These are phyloP conservation scores for Malassezia cuniculi DNA, from an alignment of 1,284 basidiomycete species.

Conservation along the genomic window DNA sequence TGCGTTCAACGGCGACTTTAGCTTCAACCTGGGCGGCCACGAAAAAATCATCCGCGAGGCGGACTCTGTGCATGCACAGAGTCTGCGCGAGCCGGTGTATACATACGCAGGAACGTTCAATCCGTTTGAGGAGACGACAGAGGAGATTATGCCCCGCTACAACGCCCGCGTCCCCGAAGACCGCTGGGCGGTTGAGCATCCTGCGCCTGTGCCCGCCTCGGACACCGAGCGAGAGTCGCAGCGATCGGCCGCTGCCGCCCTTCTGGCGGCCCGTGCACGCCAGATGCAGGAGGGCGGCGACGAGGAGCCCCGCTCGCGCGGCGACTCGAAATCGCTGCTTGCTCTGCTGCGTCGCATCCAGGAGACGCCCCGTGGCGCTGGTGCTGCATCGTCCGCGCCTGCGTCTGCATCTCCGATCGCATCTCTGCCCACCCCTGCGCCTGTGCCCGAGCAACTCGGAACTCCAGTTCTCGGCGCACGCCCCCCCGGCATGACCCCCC, in stretches of 20 bases:
- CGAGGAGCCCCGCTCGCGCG: not conserved
- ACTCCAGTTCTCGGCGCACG: too few species aligned
- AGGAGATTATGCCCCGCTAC: too few species aligned
- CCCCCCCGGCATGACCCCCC: slow-evolving; percentile 13
- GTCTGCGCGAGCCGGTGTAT: slow-evolving; percentile 19
- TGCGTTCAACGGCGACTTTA: slow-evolving; percentile 37
- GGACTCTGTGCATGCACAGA: slow-evolving; percentile 7
- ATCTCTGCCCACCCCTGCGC: too few species aligned
- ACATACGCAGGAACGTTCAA: slow-evolving; percentile 38
- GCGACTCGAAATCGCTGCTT: slow-evolving; percentile 11
- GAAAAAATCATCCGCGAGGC: slow-evolving; percentile 19
- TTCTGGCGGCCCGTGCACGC: slow-evolving; percentile 12
- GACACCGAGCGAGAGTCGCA: slow-evolving; percentile 7
- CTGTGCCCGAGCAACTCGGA: too few species aligned
- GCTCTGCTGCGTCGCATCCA: slow-evolving; percentile 13
- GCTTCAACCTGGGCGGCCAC: slow-evolving; percentile 38
- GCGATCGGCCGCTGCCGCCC: slow-evolving; percentile 13
- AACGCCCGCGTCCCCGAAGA: not conserved
- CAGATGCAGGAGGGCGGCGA: slow-evolving; percentile 11
- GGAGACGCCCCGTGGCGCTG: slow-evolving; percentile 2
- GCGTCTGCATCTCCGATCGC: too few species aligned
- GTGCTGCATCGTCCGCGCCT: too few species aligned
- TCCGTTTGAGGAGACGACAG: slow-evolving; percentile 22
- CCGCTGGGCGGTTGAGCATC: not conserved
- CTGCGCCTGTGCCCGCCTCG: not conserved